Percentiles rank a stretch among this genome's conserved stretches.
phyloP scores from a whole-genome alignment of 2,329 filamentous ascomycete genomes.

The Pestalotiopsis sp. region DNA sequence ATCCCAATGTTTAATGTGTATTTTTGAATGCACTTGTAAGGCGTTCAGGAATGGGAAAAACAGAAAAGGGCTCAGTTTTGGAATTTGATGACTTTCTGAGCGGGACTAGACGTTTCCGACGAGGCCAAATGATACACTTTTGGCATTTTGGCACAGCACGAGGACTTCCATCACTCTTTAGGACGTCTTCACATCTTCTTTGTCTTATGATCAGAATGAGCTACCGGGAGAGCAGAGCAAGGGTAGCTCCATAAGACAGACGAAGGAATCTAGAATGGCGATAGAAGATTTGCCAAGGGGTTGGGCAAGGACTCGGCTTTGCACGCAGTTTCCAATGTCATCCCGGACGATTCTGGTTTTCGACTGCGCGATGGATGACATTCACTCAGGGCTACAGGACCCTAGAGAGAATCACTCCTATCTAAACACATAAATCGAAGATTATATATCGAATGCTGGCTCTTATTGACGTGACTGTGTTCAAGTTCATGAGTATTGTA shows the following conservation, averaged over 20 bases:
- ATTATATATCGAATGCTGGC: neutral
- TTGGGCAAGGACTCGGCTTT: neutral
- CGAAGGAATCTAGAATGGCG: constrained; percentile 5
- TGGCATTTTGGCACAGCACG: constrained; percentile 2
- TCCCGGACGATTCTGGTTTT: constrained; percentile 2
- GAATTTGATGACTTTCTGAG: constrained; percentile 2
- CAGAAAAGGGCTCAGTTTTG: neutral
- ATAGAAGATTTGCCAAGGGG: constrained; percentile 1
- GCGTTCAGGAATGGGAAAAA: constrained; percentile 4
- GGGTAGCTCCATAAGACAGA: neutral
- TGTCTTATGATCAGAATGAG: neutral
- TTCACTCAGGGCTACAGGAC: constrained; percentile 7
- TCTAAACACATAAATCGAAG: constrained; percentile 5
- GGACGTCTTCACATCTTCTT: neutral
- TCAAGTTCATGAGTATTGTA: neutral
- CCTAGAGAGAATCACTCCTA: constrained; percentile 15
- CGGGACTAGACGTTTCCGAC: constrained; percentile 3
- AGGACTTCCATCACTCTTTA: constrained; percentile 9
- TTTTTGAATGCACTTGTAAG: constrained; percentile 1
- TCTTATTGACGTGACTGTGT: neutral
- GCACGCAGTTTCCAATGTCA: constrained; percentile 7
- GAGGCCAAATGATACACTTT: neutral
- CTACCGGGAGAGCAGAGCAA: neutral
- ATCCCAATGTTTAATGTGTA: constrained; percentile 13
- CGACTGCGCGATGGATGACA: constrained; percentile 7